Evolutionary conservation across 768 basidiomycete genomes (phyloP), one percentile per base, ranked within the genome.

Genomic region (Tylopilus intermedius): DNA sequence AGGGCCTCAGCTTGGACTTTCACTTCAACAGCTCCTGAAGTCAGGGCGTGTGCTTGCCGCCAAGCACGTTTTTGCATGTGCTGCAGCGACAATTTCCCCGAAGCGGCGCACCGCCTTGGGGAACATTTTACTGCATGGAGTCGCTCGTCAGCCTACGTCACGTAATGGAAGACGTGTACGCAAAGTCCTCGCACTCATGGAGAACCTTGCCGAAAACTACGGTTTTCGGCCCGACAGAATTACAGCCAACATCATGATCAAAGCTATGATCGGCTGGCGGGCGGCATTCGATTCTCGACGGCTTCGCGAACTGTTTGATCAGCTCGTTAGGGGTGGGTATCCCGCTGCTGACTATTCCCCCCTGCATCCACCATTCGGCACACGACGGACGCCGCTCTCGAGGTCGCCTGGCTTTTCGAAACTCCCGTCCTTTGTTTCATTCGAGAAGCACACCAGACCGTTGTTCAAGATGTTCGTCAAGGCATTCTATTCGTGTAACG

Each of bases 401-500:
- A 44, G 42, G 33, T 51, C 50, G 3, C 42, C 76, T 15, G 49
- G 62, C n/a, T 40, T 78, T n/a, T 70, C 76, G 9, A 65, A 67
- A 37, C 63, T 79, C 18, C 53, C 71, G n/a, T 50, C 72, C 38
- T 67, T 70, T 21, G 72, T 84, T 50, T 80, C 77, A 3, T 85
- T 82, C 49, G 71, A 74, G 51, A 74, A 70, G 51, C 85, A 89
- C 62, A 74, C 81, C n/a, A 71, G 74, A 52, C 88, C 88, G 39
- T 61, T 90, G 67, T 84, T 84, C 66, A 84, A 76, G 72, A 82
- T 82, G 80, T 83, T 90, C 67, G 79, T 86, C 61, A 81, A 77
- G 60, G 82, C 80, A 13, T 77, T 90, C 56, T 76, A 80, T 63
- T 47, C 72, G 39, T 69, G 81, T 27, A 76, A 76, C 21, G 88